A percentile compares a stretch with the other conserved stretches of the same genome.
Evolutionary conservation across 2,329 filamentous ascomycete genomes (phyloP).

Genomic region (Metarhizium brunneum): DNA sequence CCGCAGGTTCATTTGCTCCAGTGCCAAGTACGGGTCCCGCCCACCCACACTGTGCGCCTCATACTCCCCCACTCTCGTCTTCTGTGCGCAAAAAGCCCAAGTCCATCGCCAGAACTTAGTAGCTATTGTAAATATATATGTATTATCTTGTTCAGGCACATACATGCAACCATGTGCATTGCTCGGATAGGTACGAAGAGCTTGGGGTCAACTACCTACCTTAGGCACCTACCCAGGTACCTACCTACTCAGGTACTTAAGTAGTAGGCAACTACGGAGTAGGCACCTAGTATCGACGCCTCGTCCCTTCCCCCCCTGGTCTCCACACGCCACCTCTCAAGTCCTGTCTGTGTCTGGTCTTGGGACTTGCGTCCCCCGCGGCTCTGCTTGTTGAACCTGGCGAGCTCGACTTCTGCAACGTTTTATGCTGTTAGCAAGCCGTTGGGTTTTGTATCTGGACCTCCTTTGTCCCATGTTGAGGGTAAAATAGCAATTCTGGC

Average conservation of each 20-base stretch:
- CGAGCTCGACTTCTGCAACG: not conserved
- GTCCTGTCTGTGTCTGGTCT: not conserved
- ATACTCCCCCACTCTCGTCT: not conserved
- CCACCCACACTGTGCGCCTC: not conserved
- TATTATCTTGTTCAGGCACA: too few relatives aligned
- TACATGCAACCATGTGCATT: too few relatives aligned
- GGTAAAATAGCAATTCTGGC: not conserved
- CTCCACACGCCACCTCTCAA: not conserved
- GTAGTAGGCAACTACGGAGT: too few relatives aligned
- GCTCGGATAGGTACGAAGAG: too few relatives aligned
- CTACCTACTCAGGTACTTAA: too few relatives aligned
- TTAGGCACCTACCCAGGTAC: too few relatives aligned
- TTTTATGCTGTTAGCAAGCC: not conserved
- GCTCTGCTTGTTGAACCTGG: not conserved
- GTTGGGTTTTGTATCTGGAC: not conserved
- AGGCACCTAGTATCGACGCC: not conserved
- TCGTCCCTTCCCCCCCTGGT: not conserved
- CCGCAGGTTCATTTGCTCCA: too few relatives aligned
- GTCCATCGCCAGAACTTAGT: too few relatives aligned
- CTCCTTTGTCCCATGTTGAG: not conserved
- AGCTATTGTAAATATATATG: too few relatives aligned
- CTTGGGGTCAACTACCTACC: too few relatives aligned
- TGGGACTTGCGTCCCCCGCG: not conserved
- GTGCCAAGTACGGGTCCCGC: too few relatives aligned
- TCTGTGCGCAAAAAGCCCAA: too few relatives aligned